These are phyloP conservation scores for Dujonia santamariae DNA, from an alignment of 1,139 yeast species.

Conservation along the genomic window DNA sequence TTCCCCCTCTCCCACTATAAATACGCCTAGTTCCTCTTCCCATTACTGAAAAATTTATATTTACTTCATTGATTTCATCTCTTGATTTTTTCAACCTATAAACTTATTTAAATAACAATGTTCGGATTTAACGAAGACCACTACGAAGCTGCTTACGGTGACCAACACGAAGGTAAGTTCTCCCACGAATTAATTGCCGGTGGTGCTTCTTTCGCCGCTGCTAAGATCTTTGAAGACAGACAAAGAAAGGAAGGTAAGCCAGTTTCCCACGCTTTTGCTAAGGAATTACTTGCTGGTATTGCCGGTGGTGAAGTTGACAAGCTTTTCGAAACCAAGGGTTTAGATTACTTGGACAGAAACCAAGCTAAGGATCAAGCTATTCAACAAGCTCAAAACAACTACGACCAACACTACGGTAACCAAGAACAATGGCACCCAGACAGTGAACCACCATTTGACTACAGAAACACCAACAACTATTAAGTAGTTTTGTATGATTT, in stretches of 20 bases:
- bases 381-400: slow-evolving; percentile 18
- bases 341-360: slow-evolving; percentile 29
- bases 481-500: slow-evolving; percentile 1
- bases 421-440: slow-evolving; percentile 29
- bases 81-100: neutral
- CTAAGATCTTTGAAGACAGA: slow-evolving; percentile 29
- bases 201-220: slow-evolving; percentile 33
- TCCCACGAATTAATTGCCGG: slow-evolving; percentile 33
- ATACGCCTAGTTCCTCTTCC: too few species aligned
- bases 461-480: slow-evolving; percentile 18
- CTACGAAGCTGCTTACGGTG: slow-evolving; percentile 28
- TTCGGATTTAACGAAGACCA: slow-evolving; percentile 30
- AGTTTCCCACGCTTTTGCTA: slow-evolving; percentile 28
- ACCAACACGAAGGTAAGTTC: slow-evolving; percentile 28
- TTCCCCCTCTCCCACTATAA: too few species aligned
- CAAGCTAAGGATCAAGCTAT: slow-evolving; percentile 24
- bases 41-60: too few species aligned
- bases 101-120: slow-evolving; percentile 10
- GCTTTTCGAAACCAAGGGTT: slow-evolving; percentile 33
- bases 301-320: slow-evolving; percentile 35
- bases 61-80: too few species aligned
- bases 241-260: slow-evolving; percentile 34
- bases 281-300: slow-evolving; percentile 27
- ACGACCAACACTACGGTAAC: slow-evolving; percentile 28
- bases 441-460: slow-evolving; percentile 24